Conservation (phyloP, 805 yeast species). For the Candida methanosorbosa region DNA sequence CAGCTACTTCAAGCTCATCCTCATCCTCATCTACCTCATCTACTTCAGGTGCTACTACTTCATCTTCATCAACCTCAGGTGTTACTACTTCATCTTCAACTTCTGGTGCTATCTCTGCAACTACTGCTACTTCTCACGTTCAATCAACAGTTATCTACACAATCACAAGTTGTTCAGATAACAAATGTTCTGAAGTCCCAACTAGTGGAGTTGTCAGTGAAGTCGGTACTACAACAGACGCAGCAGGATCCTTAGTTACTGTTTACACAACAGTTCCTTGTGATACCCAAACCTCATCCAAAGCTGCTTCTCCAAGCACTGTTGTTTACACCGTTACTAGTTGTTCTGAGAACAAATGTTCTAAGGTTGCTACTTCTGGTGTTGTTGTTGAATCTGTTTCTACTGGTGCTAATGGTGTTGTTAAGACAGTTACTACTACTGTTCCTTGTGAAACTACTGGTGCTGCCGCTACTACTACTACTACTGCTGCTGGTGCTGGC, state of each 20-base stretch:
- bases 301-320: background rate
- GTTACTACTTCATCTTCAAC: slow-evolving; percentile 1
- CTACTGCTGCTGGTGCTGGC: background rate
- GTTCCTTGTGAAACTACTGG: background rate
- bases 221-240: background rate
- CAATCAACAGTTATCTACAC: slow-evolving; percentile 1
- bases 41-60: background rate
- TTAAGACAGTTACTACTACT: background rate
- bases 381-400: background rate
- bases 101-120: slow-evolving; percentile 7
- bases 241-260: background rate
- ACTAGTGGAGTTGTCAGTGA: background rate
- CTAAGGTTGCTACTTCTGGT: slow-evolving; percentile 57
- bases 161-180: slow-evolving; percentile 30
- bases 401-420: background rate
- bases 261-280: slow-evolving; percentile 1
- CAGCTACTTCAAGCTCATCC: background rate
- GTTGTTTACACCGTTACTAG: slow-evolving; percentile 21
- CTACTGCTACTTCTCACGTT: slow-evolving; percentile 1
- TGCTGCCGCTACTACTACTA: background rate
- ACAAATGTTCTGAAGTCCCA: slow-evolving; percentile 7
- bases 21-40: background rate
- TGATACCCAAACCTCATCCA: background rate
- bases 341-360: slow-evolving; percentile 28
- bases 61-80: background rate